Evolutionary conservation across 176 grass and related monocot genomes (phyloP).

Genomic region (Panicum miliaceum): DNA sequence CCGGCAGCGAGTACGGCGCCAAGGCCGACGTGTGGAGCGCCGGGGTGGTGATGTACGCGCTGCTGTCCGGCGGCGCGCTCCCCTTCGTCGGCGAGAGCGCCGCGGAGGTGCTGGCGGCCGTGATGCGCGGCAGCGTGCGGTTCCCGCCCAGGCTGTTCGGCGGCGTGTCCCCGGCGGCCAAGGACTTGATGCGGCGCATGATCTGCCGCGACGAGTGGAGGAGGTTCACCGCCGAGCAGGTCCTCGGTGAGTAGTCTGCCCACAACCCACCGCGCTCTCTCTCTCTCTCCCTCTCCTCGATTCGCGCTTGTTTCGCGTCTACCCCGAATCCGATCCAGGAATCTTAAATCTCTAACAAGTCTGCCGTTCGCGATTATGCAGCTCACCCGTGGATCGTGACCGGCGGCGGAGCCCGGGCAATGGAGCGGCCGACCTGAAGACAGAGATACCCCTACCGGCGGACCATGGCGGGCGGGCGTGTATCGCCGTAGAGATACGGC

Average conservation of each 20-base stretch:
- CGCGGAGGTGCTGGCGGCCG: slow-evolving; percentile 65
- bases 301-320: not conserved
- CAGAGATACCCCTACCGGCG: too few species aligned
- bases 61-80: slow-evolving; percentile 75
- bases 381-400: slow-evolving; percentile 84
- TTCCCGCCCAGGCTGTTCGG: slow-evolving; percentile 65
- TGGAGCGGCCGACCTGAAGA: slow-evolving; percentile 40
- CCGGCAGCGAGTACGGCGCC: slow-evolving; percentile 69
- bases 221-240: slow-evolving; percentile 80
- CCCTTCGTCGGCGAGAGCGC: slow-evolving; percentile 75
- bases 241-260: slow-evolving; percentile 58
- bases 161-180: slow-evolving; percentile 65
- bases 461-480: not conserved
- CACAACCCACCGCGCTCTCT: not conserved
- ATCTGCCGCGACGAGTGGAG: slow-evolving; percentile 66
- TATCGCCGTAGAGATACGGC: slow-evolving; percentile 35
- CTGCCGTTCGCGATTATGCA: slow-evolving; percentile 37
- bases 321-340: not conserved
- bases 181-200: slow-evolving; percentile 87
- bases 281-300: not conserved
- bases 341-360: not conserved
- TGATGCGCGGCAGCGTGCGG: slow-evolving; percentile 55
- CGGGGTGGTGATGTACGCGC: slow-evolving; percentile 83
- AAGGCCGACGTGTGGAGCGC: slow-evolving; percentile 92
- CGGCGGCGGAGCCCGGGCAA: slow-evolving; percentile 45